Evolutionary conservation across 2,329 filamentous ascomycete species (phyloP), one percentile per base, ranked within the genome.

Genomic region (Beauveria pseudobassiana): DNA sequence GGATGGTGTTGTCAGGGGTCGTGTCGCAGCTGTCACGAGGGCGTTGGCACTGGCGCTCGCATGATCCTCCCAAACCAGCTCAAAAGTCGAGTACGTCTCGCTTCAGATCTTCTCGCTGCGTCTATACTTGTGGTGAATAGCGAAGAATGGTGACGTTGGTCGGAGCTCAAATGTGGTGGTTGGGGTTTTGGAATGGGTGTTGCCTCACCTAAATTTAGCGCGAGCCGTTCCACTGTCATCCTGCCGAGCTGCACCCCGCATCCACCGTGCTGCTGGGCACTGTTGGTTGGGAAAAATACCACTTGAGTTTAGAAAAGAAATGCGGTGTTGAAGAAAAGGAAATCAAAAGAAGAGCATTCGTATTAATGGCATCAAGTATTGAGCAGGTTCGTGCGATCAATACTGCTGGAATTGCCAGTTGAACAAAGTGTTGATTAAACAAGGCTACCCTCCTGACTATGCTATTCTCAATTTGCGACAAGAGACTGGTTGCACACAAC

Each of bases 21-120:
- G 64, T 53, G 62, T 54, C 58, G 43, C 50, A 54, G 52, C 48
- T 56, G 63, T 70, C 57, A 69, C 58, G 61, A 64, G 58, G 54
- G 43, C 49, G 22, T 26, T 62, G 54, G 34, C 50, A 52, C 49
- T 59, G 65, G 62, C 62, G 63, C 56, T 67, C 59, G 66, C 69
- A 71, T 71, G 53, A 64, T 67, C 59, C 50, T 64, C 3, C 48
- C 18, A 18, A 40, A 24, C 16, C 46, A 42, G 34, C 56, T 42
- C 46, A 40, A 3, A 3, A 6, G 8, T 38, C 4, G 18, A 30
- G n/a, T 51, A 9, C n/a, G 24, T 9, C 22, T 14, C 20, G 30
- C 14, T 28, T 14, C 20, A 5, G 20, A 3, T n/a, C 28, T 40
- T 20, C 16, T 30, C 34, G 24, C 28, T 40, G 30, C 30, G 55